Evolutionary conservation across 768 basidiomycete species (phyloP), one percentile per base, ranked within the genome.

Genomic region (Podaxis pistillaris): DNA sequence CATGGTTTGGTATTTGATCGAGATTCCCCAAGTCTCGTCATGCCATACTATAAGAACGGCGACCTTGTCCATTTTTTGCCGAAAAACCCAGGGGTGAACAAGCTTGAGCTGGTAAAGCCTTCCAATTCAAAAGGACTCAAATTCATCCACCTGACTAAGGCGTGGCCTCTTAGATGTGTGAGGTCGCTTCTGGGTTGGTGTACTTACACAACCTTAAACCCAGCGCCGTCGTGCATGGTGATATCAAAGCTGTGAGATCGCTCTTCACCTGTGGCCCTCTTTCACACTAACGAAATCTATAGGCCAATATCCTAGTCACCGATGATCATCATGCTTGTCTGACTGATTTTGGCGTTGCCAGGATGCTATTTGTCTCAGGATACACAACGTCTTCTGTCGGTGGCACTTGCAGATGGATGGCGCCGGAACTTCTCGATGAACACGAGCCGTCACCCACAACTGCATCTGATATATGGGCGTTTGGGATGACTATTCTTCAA

Each of bases 341-440:
- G 41, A 64, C 76, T 5, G 78, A 79, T 59, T 80, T 79, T 56
- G 79, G 79, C 30, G 68, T 80, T 36, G 74, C 78, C 1, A 69
- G 72, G 33, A 69, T 78, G 13, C 58, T 78, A n/a, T 74, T 74
- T 51, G 65, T 66, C 46, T 68, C 71, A 24, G 74, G 78, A 4
- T 78, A 74, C 54, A 77, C 77, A 9, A 75, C 78, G 0, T 73
- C 69, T 17, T 65, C 69, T 19, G 63, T 71, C 2, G 65, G 67
- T 5, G 75, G 74, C n/a, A 79, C 78, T 5, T 68, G 71, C 40
- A 70, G 77, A 36, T 80, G 79, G 67, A 79, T 79, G 74, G 75
- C 77, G 5, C 67, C 68, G 3, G 78, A 79, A 57, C 67, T 80
- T 49, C 56, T 66, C 57, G 63, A 66, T 22, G 61, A 67, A 11